Evolutionary conservation across 2,329 filamentous ascomycete species (phyloP).

Genomic region (Fusarium pseudoanthophilum): DNA sequence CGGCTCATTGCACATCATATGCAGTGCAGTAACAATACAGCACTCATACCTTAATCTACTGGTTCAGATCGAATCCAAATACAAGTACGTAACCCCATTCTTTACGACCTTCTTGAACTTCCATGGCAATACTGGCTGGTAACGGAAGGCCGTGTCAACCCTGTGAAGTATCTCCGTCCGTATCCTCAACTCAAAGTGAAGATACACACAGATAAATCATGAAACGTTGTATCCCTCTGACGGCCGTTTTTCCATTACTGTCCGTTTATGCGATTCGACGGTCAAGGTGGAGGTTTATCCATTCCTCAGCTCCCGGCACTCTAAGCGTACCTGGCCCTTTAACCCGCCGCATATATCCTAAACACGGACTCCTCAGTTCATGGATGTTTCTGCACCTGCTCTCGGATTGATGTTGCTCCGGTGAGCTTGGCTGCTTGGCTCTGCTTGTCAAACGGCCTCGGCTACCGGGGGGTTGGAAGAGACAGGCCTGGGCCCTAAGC

Average conservation of each 20-base stretch:
- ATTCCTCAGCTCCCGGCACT: conserved; percentile 36
- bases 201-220: not conserved
- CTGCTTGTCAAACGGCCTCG: conserved; percentile 1
- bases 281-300: conserved; percentile 27
- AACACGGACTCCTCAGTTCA: not conserved
- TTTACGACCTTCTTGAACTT: not conserved
- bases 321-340: not conserved
- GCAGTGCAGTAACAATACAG: not conserved
- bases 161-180: not conserved
- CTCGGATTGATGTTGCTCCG: conserved; percentile 22
- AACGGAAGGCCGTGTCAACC: conserved; percentile 3
- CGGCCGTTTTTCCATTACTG: conserved; percentile 18
- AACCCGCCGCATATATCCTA: conserved; percentile 6
- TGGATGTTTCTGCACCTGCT: conserved; percentile 10
- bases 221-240: conserved; percentile 13
- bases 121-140: conserved; percentile 12
- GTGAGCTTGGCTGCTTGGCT: not conserved
- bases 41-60: not conserved
- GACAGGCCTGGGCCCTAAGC: conserved; percentile 11
- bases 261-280: conserved; percentile 1
- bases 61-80: not conserved
- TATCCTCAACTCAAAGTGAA: not conserved
- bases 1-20: not conserved
- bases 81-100: not conserved
- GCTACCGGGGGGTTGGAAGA: not conserved